A percentile compares a stretch with the other conserved stretches of the same genome.
These are phyloP conservation scores for Penicillium fimorum DNA, from an alignment of 495 filamentous ascomycete genomes.

Conservation along the genomic window DNA sequence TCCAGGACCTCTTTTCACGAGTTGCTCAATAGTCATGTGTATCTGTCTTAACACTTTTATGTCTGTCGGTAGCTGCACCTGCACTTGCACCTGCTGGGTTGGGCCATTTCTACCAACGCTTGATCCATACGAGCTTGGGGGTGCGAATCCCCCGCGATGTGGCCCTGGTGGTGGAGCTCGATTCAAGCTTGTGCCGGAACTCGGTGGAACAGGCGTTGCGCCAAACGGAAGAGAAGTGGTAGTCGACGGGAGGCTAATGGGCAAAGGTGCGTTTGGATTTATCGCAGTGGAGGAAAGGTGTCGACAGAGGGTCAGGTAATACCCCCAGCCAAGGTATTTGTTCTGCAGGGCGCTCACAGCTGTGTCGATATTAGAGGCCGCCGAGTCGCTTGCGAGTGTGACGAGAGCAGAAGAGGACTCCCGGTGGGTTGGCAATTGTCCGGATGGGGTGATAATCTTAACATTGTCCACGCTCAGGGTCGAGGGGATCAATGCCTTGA, in stretches of 20 bases:
- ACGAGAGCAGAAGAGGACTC: constrained; percentile 82
- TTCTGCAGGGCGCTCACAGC: constrained; percentile 78
- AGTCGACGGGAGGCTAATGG: constrained; percentile 48
- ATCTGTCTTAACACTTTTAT: constrained; percentile 79
- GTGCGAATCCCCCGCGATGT: constrained; percentile 74
- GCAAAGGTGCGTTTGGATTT: constrained; percentile 50
- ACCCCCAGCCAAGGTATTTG: constrained; percentile 82
- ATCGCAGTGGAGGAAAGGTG: constrained; percentile 83
- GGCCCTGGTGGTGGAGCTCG: constrained; percentile 60
- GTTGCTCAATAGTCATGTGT: constrained; percentile 78
- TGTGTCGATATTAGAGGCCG: constrained; percentile 80
- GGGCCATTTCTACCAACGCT: constrained; percentile 37
- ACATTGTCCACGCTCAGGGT: constrained; percentile 74
- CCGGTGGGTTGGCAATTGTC: constrained; percentile 61
- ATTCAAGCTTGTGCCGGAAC: constrained; percentile 39
- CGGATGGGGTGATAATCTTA: constrained; percentile 63
- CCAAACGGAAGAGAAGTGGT: constrained; percentile 73
- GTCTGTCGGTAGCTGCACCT: constrained; percentile 72
- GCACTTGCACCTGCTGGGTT: constrained; percentile 69
- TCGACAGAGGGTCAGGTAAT: constrained; percentile 75
- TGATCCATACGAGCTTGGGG: constrained; percentile 67
- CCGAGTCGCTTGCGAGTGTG: constrained; percentile 79
- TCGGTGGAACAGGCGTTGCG: constrained; percentile 64
- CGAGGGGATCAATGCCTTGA: constrained; percentile 70
- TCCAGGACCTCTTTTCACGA: constrained; percentile 77